Percentiles rank a stretch among this genome's conserved stretches.
Conservation (phyloP, 495 filamentous ascomycete species). For the Penicillium angulare region DNA sequence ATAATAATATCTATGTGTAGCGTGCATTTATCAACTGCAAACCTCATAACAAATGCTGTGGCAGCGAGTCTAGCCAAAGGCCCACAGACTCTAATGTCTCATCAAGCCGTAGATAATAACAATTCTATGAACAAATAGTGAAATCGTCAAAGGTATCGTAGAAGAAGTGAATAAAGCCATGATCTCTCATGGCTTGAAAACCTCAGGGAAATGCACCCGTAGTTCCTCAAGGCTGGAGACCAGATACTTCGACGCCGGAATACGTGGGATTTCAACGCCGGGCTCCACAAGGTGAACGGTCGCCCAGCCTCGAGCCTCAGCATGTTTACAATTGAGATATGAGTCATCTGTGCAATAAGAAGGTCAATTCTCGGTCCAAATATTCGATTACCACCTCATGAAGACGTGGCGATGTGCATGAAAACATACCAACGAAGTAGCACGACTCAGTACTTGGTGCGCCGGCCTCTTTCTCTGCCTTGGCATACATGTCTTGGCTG, state of each 20-base stretch:
- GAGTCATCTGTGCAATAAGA: constrained; percentile 67
- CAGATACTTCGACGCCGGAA: constrained; percentile 62
- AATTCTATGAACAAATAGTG: not conserved
- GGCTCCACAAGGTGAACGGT: constrained; percentile 80
- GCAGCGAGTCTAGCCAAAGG: too few species aligned
- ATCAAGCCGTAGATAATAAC: not conserved
- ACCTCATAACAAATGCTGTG: too few species aligned
- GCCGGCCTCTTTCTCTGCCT: constrained; percentile 66
- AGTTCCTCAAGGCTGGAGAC: constrained; percentile 73
- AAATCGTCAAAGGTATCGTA: not conserved
- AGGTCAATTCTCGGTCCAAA: constrained; percentile 1
- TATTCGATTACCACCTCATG: not conserved
- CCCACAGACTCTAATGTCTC: too few species aligned
- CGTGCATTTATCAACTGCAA: too few species aligned
- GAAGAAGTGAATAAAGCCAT: not conserved
- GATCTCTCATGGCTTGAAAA: constrained; percentile 55
- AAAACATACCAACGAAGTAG: constrained; percentile 80
- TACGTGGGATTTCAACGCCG: constrained; percentile 53
- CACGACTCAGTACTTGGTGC: constrained; percentile 59
- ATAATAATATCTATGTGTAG: too few species aligned
- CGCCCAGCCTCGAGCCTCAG: constrained; percentile 75
- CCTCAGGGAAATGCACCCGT: constrained; percentile 66
- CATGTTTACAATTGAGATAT: constrained; percentile 66
- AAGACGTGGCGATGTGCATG: not conserved
- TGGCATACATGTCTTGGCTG: constrained; percentile 75